Evolutionary conservation across 2,329 filamentous ascomycete species (phyloP), one percentile per base, ranked within the genome.

Genomic region (Tolypocladium album): DNA sequence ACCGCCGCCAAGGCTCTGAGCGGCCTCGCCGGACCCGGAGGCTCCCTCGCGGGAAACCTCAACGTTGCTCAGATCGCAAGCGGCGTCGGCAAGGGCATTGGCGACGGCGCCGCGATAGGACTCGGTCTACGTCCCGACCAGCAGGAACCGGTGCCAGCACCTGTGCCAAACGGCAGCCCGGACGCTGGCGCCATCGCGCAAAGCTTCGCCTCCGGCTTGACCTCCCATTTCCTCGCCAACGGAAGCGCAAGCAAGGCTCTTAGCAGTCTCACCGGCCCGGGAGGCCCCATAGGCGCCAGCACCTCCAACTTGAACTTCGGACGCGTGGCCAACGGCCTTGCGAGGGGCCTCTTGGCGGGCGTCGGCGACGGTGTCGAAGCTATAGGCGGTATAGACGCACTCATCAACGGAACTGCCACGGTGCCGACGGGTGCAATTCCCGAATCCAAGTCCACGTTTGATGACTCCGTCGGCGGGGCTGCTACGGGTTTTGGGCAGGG

Each of bases 381-480:
- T 22, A 67, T 73, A 57, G 71, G 71, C 11, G 71, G 71, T 22
- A 59, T 73, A 27, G 61, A 70, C 52, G 67, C 71, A 9, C 34
- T 74, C 20, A 62, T 73, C 57, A 66, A 67, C 38, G 71, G 70
- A 40, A 71, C 63, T 3, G 61, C 70, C 4, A 65, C 56, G 15
- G 59, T 62, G 43, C 67, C 67, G 0, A 39, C 58, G 1, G 60
- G 20, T 6, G n/a, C 61, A 0, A 24, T 68, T 31, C 61, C 65
- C 1, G 66, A 70, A 12, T 66, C 64, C 27, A 68, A 65, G 24
- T 60, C 73, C 7, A 58, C 60, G 4, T 74, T 73, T 38, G 65
- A 76, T 59, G 73, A 75, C 61, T 68, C 70, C 1, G 61, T 74
- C 22, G 67, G 67, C 20, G 73, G 74, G 15, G 72, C 69, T 13